Evolutionary conservation across 2,329 filamentous ascomycete genomes (phyloP), one percentile per base, ranked within the genome.

Genomic region (Calonectria honghensis): DNA sequence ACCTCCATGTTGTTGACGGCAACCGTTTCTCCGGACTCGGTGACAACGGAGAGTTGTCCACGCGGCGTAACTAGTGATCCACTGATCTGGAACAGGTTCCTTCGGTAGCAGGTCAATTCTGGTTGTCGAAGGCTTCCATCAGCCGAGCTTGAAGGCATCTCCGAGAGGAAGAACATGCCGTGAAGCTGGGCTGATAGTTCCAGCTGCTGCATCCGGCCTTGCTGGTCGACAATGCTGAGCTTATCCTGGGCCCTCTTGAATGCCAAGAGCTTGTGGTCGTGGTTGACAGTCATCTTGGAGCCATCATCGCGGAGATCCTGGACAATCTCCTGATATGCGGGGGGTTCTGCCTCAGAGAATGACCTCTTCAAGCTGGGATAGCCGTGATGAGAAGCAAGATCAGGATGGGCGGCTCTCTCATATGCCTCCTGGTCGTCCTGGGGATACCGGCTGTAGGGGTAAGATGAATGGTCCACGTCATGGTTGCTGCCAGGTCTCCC

Each of bases 71-170:
- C 95, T 73, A 98, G 91, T 6, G 94, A 96, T 73, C 96, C 96
- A 75, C 96, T 98, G 82, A 98, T 97, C 85, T 98, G 96, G 85
- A 98, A 98, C 64, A 98, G 89, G 83, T 98, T 98, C 63, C 96
- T 92, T 77, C 96, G 94, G 85, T 98, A 98, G 89, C 96, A 98
- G 4, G 96, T 98, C 83, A 98, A 86, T 86, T 98, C 96, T 68
- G 92, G 95, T 82, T 94, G 93, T 65, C 93, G 87, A 61, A 90
- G 83, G 59, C 85, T 87, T 73, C 90, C 91, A 77, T 93, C 91
- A 77, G 84, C 88, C 70, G 88, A 86, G 75, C 89, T 92, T 81
- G 93, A 90, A 1, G 94, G 93, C 87, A 94, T 94, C 83, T 96
- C 94, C 37, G 94, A 95, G 39, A 96, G 88, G 84, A 96, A 96